These are phyloP conservation scores for Chionographis japonica DNA, from an alignment of 106 monocot genomes.

Conservation along the genomic window DNA sequence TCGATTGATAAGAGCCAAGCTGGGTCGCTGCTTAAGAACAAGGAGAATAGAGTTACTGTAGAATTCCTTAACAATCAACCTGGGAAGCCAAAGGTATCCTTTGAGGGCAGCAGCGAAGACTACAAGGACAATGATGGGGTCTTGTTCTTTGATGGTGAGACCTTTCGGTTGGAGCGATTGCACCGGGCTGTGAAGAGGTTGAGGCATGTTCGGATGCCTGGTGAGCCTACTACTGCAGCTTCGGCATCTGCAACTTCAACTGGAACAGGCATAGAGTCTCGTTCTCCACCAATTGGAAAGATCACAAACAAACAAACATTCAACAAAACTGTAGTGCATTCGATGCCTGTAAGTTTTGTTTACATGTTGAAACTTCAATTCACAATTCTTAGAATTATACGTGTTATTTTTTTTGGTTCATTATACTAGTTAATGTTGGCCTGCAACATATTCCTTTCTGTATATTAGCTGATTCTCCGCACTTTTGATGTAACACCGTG, in stretches of 20 bases:
- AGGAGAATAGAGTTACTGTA: conserved; percentile 87
- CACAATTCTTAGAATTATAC: too few species aligned
- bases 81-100: conserved; percentile 91
- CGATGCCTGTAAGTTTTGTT: conserved; percentile 60
- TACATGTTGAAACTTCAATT: not conserved
- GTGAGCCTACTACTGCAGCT: conserved; percentile 51
- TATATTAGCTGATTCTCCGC: too few species aligned
- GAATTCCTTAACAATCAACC: conserved; percentile 93
- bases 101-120: conserved; percentile 92
- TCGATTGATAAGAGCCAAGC: conserved; percentile 95
- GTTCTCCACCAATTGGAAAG: conserved; percentile 72
- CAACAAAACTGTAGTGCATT: conserved; percentile 36
- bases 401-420: too few species aligned
- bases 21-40: conserved; percentile 84
- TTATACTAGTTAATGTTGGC: too few species aligned
- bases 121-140: conserved; percentile 94
- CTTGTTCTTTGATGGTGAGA: conserved; percentile 89
- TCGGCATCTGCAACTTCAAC: conserved; percentile 23
- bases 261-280: conserved; percentile 37
- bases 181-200: conserved; percentile 91
- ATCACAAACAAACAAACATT: conserved; percentile 37
- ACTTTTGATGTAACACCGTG: too few species aligned
- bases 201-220: conserved; percentile 69
- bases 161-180: conserved; percentile 76
- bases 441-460: too few species aligned